Evolutionary conservation across 495 filamentous ascomycete species (phyloP), one percentile per base, ranked within the genome.

Genomic region (Lindgomyces ingoldianus): DNA sequence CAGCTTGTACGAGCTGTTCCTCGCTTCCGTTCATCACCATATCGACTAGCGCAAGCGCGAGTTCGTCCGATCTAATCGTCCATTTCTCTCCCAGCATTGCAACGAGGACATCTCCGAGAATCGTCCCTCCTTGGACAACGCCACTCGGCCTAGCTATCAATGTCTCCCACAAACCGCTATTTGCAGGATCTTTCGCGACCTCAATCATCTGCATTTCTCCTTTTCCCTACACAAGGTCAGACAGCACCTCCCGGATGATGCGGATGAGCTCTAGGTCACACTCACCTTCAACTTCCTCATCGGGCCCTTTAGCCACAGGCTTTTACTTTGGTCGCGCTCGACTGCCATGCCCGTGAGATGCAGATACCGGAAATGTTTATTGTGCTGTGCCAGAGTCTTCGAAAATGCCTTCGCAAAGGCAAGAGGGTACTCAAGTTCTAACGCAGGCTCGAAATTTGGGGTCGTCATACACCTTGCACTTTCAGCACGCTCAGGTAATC

Each of bases 31-130:
- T 59, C 1, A 73, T n/a, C 21, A 57, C 68, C 36, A 50, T 39
- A 63, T 71, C 62, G 4, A 71, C 58, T 68, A 72, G 65, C 11
- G 54, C 64, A 10, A 62, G 36, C 14, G 58, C 70, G 12, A 73
- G 52, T 60, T 73, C 68, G 53, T 65, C 64, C 47, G 65, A 65
- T n/a, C 12, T 18, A 19, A 70, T 65, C 26, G 59, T 52, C 54
- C 42, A 53, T 9, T 45, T 47, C 25, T 53, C 18, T 18, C 42
- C 9, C 1, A 22, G 26, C 36, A 41, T 26, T 14, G 55, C n/a
- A 11, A 60, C 21, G 42, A 44, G 26, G 12, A 41, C 53, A 14
- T 48, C 48, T 39, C 42, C 29, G 14, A 64, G 26, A 18, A 50
- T 30, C 21, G 45, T 26, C 9, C 56, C 44, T 25, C 26, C 46